phyloP scores from a whole-genome alignment of 2,329 filamentous ascomycete species.

The Fusarium graminum region DNA sequence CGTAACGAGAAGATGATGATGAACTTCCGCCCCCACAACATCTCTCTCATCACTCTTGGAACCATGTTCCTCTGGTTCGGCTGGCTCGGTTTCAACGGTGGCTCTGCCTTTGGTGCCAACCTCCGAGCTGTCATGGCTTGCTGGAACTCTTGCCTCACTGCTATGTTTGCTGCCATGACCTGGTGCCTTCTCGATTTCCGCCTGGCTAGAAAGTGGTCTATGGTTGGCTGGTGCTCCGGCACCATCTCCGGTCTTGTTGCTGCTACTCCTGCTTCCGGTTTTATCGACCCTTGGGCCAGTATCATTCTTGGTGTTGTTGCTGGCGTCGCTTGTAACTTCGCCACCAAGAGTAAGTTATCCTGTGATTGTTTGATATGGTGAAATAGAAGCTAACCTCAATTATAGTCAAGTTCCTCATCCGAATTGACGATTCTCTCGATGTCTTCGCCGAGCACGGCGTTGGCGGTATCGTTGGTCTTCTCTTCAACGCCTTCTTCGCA shows the following conservation, averaged over 20 bases:
- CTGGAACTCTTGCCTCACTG: constrained; percentile 97
- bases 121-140: constrained; percentile 94
- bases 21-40: constrained; percentile 99
- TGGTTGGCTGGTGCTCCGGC: constrained; percentile 80
- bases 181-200: constrained; percentile 98
- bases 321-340: constrained; percentile 76
- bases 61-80: constrained; percentile 98
- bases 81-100: constrained; percentile 99
- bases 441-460: constrained; percentile 79
- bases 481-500: constrained; percentile 81
- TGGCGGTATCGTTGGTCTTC: constrained; percentile 75
- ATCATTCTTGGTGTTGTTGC: constrained; percentile 75
- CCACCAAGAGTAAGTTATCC: constrained; percentile 65
- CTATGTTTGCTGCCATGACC: constrained; percentile 89
- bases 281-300: constrained; percentile 76
- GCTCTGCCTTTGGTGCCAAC: constrained; percentile 93
- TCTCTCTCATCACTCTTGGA: constrained; percentile 94
- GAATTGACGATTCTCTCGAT: constrained; percentile 78
- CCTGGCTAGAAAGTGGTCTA: constrained; percentile 91
- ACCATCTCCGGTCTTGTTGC: constrained; percentile 78
- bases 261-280: constrained; percentile 76
- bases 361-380: background rate
- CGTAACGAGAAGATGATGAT: constrained; percentile 99
- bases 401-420: constrained; percentile 70
- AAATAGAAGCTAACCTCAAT: constrained; percentile 11